Evolutionary conservation across 2,329 filamentous ascomycete genomes (phyloP).

Genomic region (Arthrobotrys iridis): DNA sequence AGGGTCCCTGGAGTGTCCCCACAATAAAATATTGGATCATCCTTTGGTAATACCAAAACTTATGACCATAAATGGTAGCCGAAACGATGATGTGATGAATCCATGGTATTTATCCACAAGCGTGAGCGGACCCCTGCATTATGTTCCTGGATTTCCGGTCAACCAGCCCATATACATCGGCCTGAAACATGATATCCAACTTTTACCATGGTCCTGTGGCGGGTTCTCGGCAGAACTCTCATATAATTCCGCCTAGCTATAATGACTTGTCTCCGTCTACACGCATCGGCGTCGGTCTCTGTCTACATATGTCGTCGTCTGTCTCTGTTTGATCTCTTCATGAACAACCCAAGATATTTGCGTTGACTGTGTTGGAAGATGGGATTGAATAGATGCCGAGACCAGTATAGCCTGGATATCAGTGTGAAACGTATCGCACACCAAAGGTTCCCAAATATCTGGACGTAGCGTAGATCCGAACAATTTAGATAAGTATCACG

Average conservation of each 20-base stretch:
- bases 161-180: background rate
- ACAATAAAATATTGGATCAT: background rate
- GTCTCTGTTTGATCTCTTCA: background rate
- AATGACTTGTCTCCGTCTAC: background rate
- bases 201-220: constrained; percentile 8
- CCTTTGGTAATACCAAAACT: background rate
- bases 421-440: no score
- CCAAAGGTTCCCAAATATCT: no score
- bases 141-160: constrained; percentile 27
- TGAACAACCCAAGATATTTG: no score
- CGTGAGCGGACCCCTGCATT: constrained; percentile 28
- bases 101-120: constrained; percentile 22
- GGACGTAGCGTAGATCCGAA: no score
- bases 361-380: constrained; percentile 10
- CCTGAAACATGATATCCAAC: constrained; percentile 8
- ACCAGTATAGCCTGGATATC: no score
- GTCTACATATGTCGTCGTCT: background rate
- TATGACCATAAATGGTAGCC: background rate
- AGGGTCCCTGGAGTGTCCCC: background rate
- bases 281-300: background rate
- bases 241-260: background rate
- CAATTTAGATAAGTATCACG: no score
- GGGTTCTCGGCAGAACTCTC: background rate
- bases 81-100: background rate
- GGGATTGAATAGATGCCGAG: no score